These are phyloP conservation scores for Sarocladium oryzae DNA, from an alignment of 2,329 filamentous ascomycete species.

Conservation along the genomic window DNA sequence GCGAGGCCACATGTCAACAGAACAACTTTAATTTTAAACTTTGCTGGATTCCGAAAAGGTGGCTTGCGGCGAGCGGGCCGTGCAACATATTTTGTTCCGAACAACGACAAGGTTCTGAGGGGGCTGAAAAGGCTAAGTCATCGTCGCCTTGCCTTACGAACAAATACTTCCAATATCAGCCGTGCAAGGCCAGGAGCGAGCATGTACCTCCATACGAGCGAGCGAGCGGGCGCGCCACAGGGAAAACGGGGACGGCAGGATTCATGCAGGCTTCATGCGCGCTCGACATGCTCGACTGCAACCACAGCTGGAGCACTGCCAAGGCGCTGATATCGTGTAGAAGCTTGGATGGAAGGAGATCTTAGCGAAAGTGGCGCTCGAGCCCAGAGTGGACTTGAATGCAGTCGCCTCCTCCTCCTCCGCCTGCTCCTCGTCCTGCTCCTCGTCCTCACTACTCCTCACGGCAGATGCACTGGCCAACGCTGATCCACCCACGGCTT, in stretches of 20 bases:
- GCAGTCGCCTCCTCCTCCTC: too few relatives aligned
- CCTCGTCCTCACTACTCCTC: too few relatives aligned
- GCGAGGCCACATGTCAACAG: too few relatives aligned
- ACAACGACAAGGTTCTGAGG: neutral
- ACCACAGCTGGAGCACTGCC: neutral
- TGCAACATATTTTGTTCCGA: neutral
- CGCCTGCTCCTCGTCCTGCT: too few relatives aligned
- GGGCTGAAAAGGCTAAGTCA: neutral
- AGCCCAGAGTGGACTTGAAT: too few relatives aligned
- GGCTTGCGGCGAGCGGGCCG: conserved; percentile 1
- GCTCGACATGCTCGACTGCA: neutral
- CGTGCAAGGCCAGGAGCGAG: conserved; percentile 1
- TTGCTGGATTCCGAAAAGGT: neutral
- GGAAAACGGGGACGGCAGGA: too few relatives aligned
- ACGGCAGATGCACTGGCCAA: neutral
- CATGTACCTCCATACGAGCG: too few relatives aligned
- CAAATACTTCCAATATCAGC: neutral
- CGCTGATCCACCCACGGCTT: neutral
- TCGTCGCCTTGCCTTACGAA: neutral
- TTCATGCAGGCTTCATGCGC: neutral
- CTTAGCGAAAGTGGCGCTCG: neutral
- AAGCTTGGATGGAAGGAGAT: conserved; percentile 5
- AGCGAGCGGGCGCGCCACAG: too few relatives aligned
- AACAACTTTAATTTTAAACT: conserved; percentile 6
- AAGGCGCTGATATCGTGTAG: neutral